Conservation (phyloP, 306 rosid genomes). For the Vicia faba region DNA sequence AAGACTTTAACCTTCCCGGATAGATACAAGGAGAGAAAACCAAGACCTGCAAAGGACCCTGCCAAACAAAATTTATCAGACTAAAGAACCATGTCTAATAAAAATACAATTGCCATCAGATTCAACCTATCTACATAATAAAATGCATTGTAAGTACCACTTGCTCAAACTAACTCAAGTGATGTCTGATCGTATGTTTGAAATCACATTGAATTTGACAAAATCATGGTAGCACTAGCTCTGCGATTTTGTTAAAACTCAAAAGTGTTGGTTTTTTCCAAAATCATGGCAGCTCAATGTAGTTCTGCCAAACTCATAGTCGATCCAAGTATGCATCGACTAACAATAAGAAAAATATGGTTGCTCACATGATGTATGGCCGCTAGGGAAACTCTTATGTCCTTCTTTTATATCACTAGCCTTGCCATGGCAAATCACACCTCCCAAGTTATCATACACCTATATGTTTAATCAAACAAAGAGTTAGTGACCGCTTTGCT, state of each 20-base stretch:
- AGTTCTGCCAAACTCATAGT: neutral
- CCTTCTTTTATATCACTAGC: conserved; percentile 81
- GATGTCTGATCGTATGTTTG: neutral
- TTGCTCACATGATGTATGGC: conserved; percentile 86
- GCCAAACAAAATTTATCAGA: conserved; percentile 40
- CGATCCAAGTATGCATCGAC: neutral
- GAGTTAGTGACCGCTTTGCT: neutral
- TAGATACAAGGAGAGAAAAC: conserved; percentile 78
- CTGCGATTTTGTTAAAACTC: neutral
- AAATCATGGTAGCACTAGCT: neutral
- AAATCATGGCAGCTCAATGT: neutral
- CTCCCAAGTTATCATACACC: conserved; percentile 68
- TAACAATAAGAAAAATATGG: conserved; percentile 8
- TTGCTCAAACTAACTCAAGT: neutral
- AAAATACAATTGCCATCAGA: neutral
- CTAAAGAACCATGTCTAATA: neutral
- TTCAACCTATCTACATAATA: neutral
- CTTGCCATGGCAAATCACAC: conserved; percentile 78
- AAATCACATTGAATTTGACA: neutral
- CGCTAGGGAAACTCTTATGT: conserved; percentile 96
- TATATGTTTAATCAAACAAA: conserved; percentile 32
- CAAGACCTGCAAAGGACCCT: conserved; percentile 95
- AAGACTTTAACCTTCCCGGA: conserved; percentile 82
- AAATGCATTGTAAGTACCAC: conserved; percentile 9
- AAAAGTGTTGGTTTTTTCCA: neutral